A percentile compares a stretch with the other conserved stretches of the same genome.
Evolutionary conservation across 2,329 filamentous ascomycete species (phyloP).

Genomic region (Colletotrichum nymphaeae): DNA sequence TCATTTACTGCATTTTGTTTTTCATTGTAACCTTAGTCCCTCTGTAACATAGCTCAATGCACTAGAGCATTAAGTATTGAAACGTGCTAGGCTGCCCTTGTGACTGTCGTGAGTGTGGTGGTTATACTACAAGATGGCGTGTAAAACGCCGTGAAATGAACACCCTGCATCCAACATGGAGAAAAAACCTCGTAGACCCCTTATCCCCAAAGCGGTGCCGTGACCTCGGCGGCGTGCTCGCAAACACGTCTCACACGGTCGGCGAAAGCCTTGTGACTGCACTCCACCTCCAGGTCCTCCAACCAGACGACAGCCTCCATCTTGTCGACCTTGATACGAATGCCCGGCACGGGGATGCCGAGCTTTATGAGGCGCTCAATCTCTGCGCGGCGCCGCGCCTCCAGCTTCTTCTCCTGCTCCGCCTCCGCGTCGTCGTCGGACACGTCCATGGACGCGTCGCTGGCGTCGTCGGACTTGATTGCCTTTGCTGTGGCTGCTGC

Average conservation of each 20-base stretch:
- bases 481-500: constrained; percentile 39
- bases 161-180: background rate
- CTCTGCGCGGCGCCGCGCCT: constrained; percentile 72
- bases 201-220: constrained; percentile 76
- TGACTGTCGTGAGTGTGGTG: constrained; percentile 14
- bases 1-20: constrained; percentile 24
- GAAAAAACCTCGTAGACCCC: background rate
- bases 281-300: constrained; percentile 92
- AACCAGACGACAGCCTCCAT: constrained; percentile 91
- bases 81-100: background rate
- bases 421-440: constrained; percentile 43
- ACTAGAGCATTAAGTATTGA: constrained; percentile 26
- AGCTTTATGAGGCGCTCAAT: constrained; percentile 82
- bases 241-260: constrained; percentile 91
- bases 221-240: constrained; percentile 88
- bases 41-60: constrained; percentile 38
- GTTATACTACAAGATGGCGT: constrained; percentile 16
- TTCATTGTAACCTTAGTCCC: constrained; percentile 35
- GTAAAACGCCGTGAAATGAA: constrained; percentile 2
- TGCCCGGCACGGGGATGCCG: constrained; percentile 90
- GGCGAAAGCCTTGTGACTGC: constrained; percentile 78
- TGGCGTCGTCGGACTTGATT: constrained; percentile 42
- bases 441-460: constrained; percentile 35
- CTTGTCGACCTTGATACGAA: constrained; percentile 89
- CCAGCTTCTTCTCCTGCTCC: constrained; percentile 52